Conservation (phyloP, 345 rosid genomes). For the Heritiera fomes region DNA sequence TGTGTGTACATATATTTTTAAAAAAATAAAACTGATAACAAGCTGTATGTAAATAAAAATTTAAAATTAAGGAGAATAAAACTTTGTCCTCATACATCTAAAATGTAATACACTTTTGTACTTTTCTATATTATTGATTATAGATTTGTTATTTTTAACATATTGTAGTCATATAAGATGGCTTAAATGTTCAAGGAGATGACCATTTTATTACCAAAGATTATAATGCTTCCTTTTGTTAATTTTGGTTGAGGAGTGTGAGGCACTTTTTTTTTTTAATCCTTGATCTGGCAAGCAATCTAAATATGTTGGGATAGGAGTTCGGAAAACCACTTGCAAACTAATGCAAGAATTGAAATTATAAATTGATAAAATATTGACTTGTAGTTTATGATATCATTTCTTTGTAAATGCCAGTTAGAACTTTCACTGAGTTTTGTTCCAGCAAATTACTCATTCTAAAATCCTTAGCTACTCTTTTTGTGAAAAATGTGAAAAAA, state of each 20-base stretch:
- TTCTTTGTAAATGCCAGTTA: too few relatives aligned
- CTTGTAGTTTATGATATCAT: neutral
- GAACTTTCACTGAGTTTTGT: too few relatives aligned
- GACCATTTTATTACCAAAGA: too few relatives aligned
- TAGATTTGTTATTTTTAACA: neutral
- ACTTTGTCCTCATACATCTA: neutral
- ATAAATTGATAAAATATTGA: neutral
- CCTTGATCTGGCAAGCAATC: neutral
- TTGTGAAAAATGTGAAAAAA: too few relatives aligned
- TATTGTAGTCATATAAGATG: neutral
- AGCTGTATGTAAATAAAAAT: neutral
- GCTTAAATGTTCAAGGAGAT: neutral
- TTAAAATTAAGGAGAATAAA: neutral
- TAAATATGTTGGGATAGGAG: neutral
- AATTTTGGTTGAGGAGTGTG: too few relatives aligned
- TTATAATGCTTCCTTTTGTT: too few relatives aligned
- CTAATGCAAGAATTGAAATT: neutral
- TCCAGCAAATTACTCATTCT: too few relatives aligned
- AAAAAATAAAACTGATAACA: too few relatives aligned
- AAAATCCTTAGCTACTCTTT: too few relatives aligned
- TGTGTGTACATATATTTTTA: too few relatives aligned
- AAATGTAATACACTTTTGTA: neutral
- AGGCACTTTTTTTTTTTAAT: neutral
- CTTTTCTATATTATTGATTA: neutral
- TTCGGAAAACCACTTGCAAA: neutral